These are phyloP conservation scores for Aquilaria malaccensis DNA, from an alignment of 345 rosid species.

Conservation along the genomic window DNA sequence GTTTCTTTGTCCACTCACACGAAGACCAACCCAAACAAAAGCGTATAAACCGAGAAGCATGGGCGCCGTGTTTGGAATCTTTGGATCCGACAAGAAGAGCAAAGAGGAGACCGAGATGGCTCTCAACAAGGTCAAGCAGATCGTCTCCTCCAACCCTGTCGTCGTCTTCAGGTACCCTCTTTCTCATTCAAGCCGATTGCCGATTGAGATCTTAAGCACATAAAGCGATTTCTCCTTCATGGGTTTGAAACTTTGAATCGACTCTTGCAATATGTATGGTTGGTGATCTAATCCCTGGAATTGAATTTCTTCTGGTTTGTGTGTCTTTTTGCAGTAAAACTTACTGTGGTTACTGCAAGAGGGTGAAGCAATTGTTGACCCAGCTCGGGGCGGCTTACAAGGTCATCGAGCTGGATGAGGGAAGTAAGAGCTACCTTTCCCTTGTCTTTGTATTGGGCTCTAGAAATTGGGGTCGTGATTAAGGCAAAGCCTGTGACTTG, in stretches of 20 bases:
- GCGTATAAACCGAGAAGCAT: too few species aligned
- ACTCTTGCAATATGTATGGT: background rate
- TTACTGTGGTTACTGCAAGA: conserved; percentile 50
- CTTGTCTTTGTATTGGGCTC: background rate
- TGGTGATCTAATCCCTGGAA: background rate
- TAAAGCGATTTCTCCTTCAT: too few species aligned
- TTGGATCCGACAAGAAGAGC: conserved; percentile 33
- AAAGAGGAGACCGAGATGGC: conserved; percentile 40
- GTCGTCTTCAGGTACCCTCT: conserved; percentile 53
- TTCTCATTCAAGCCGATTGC: background rate
- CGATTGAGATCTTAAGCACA: too few species aligned
- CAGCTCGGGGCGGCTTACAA: conserved; percentile 43
- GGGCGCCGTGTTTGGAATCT: conserved; percentile 5
- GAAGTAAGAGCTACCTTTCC: conserved; percentile 18
- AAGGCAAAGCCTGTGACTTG: background rate
- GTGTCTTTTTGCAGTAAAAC: conserved; percentile 46
- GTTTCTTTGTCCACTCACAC: too few species aligned
- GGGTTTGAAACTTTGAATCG: background rate
- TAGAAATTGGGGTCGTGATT: too few species aligned
- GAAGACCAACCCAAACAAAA: too few species aligned
- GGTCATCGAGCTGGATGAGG: conserved; percentile 38
- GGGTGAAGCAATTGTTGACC: conserved; percentile 52
- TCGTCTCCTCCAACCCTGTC: conserved; percentile 49
- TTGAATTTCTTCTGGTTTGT: background rate
- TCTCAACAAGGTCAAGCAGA: conserved; percentile 44